These are phyloP conservation scores for Alternaria atra DNA, from an alignment of 2,329 filamentous ascomycete genomes.

Conservation along the genomic window DNA sequence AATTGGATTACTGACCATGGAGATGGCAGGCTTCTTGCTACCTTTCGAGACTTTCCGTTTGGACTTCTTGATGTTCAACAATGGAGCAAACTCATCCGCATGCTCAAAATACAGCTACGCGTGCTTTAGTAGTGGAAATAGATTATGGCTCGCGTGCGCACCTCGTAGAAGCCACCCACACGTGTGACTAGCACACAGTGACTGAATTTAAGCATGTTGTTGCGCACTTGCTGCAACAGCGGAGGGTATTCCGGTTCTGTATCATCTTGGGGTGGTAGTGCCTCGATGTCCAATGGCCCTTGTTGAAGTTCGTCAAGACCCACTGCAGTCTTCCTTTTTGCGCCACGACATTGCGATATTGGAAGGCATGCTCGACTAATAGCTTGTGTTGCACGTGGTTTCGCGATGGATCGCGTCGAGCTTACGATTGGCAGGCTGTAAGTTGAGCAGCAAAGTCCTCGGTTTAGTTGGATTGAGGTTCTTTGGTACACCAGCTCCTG, in stretches of 20 bases:
- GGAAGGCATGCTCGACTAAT: constrained; percentile 23
- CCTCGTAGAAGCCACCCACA: constrained; percentile 95
- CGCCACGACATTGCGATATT: constrained; percentile 44
- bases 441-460: constrained; percentile 2
- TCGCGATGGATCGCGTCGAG: constrained; percentile 38
- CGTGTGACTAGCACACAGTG: constrained; percentile 92
- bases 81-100: constrained; percentile 84
- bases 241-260: constrained; percentile 75
- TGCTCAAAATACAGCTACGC: constrained; percentile 86
- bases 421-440: constrained; percentile 11
- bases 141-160: constrained; percentile 33
- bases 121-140: constrained; percentile 19
- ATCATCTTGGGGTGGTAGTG: constrained; percentile 54
- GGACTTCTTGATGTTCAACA: constrained; percentile 87
- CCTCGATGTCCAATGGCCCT: constrained; percentile 59
- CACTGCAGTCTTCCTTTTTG: constrained; percentile 53
- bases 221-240: constrained; percentile 85
- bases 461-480: background rate
- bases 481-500: background rate
- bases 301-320: constrained; percentile 61
- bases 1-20: constrained; percentile 73
- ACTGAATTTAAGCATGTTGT: constrained; percentile 88
- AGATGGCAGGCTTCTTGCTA: constrained; percentile 69
- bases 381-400: constrained; percentile 37
- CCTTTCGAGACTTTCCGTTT: constrained; percentile 71